Evolutionary conservation across 805 yeast species (phyloP).

Genomic region (Jamesozyma lodderae): DNA sequence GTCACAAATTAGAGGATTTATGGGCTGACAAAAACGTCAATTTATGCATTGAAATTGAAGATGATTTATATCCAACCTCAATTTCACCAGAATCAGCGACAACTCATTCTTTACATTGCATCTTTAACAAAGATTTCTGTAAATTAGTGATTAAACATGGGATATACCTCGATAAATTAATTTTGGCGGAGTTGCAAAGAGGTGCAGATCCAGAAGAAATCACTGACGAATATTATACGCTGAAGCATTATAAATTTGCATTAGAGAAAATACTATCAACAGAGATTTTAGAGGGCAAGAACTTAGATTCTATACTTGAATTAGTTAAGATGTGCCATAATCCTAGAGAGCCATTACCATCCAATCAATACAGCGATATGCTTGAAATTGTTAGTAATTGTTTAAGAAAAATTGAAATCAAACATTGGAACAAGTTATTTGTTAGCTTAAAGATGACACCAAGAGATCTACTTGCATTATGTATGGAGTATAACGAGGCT

Average conservation of each 20-base stretch:
- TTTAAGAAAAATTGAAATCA: constrained; percentile 28
- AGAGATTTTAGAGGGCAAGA: constrained; percentile 18
- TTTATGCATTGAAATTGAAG: constrained; percentile 17
- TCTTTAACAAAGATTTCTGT: constrained; percentile 12
- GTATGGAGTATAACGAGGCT: constrained; percentile 27
- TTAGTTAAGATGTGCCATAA: constrained; percentile 19
- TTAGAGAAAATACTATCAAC: constrained; percentile 28
- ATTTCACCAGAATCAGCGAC: constrained; percentile 25
- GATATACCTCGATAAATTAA: constrained; percentile 26
- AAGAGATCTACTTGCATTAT: constrained; percentile 22
- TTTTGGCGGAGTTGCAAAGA: constrained; percentile 12
- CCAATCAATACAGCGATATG: constrained; percentile 12
- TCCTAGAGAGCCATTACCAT: constrained; percentile 3
- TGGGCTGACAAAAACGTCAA: constrained; percentile 15
- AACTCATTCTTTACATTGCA: constrained; percentile 21
- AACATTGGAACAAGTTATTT: constrained; percentile 27
- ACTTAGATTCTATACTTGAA: constrained; percentile 17
- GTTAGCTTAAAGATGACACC: constrained; percentile 23
- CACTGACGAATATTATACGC: constrained; percentile 14
- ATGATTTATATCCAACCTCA: constrained; percentile 24
- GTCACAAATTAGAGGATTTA: constrained; percentile 16
- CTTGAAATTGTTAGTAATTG: constrained; percentile 30
- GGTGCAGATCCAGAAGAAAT: constrained; percentile 13
- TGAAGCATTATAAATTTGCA: constrained; percentile 28
- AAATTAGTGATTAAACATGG: constrained; percentile 20